Percentiles rank a stretch among this genome's conserved stretches.
Evolutionary conservation across 2,329 filamentous ascomycete genomes (phyloP).

Genomic region (Paracorniculantispora psalliotae): DNA sequence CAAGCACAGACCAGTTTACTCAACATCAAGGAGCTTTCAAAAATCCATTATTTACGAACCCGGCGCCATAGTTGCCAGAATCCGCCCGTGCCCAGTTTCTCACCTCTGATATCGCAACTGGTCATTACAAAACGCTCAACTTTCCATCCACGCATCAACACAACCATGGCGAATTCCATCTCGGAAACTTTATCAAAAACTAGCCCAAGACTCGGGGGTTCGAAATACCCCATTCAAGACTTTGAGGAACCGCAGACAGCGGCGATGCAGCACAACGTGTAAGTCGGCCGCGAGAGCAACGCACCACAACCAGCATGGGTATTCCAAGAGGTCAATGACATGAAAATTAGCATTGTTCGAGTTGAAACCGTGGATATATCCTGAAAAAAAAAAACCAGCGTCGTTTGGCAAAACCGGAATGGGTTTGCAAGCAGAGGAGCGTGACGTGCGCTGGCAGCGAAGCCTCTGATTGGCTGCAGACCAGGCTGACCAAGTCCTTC

Average conservation of each 20-base stretch:
- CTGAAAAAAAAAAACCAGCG: background rate
- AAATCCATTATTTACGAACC: background rate
- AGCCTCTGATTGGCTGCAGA: conserved; percentile 6
- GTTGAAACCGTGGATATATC: background rate
- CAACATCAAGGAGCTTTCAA: background rate
- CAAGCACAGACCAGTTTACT: too few species aligned
- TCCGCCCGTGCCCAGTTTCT: background rate
- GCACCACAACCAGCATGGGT: background rate
- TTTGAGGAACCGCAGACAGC: background rate
- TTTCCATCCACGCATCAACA: background rate
- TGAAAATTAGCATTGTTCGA: background rate
- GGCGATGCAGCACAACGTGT: background rate
- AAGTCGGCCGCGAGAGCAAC: background rate
- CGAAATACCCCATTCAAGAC: background rate
- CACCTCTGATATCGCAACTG: background rate
- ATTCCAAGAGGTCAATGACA: background rate
- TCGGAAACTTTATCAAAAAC: background rate
- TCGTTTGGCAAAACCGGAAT: background rate
- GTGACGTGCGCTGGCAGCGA: background rate
- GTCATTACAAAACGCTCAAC: background rate
- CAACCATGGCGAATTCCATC: background rate
- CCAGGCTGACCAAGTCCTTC: conserved; percentile 6
- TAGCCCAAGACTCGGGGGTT: background rate
- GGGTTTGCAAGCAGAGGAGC: background rate
- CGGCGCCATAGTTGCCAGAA: background rate